Base-by-base conservation (phyloP, 768 basidiomycete species). In the Pleurotus tuoliensis region DNA sequence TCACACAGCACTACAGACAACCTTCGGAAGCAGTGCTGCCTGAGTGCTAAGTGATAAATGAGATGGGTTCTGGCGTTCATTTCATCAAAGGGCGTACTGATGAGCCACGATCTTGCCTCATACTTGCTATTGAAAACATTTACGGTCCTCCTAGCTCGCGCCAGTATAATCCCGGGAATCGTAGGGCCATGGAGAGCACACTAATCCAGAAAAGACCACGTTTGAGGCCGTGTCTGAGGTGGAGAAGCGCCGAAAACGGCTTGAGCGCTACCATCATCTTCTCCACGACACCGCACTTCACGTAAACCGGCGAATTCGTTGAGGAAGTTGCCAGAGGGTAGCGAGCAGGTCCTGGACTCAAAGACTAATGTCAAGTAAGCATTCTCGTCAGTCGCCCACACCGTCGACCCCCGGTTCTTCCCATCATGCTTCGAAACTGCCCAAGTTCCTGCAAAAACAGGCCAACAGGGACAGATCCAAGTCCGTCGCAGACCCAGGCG, bases 371-470 rank as follows among this genome's bases (percentile, higher is more conserved):
- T 74, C 80, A 56, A 69, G 64, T 58, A 77, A 77, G 64, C 73
- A 75, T 59, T 60, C 76, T 44, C 78, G 79, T 65, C 70, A 73
- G 54, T 69, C 74, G 18, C 69, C 74, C 41, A 67, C 74, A 24
- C 69, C 80, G 52, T 67, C 76, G 49, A 72, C 79, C 44, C 75
- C 80, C 24, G 65, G 70, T 39, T 67, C 71, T 43, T 65, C 72
- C 24, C 64, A 64, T 43, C 75, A 75, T 64, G 59, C 70, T 54
- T 81, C 83, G 37, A 88, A 86, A 67, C 71, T 89, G 4, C 76
- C 85, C 65, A 87, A 80, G 66, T 87, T 89, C 63, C 74, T 89
- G 7, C 84, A 87, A 65, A 88, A 86, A 59, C 78, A 81, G 22
- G 63, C 66, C 69, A 30, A 67, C 63, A 48, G 86, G 45, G 86